Evolutionary conservation across 2,329 filamentous ascomycete species (phyloP), one percentile per base, ranked within the genome.

Genomic region (Sporothrix pseudoabietina): DNA sequence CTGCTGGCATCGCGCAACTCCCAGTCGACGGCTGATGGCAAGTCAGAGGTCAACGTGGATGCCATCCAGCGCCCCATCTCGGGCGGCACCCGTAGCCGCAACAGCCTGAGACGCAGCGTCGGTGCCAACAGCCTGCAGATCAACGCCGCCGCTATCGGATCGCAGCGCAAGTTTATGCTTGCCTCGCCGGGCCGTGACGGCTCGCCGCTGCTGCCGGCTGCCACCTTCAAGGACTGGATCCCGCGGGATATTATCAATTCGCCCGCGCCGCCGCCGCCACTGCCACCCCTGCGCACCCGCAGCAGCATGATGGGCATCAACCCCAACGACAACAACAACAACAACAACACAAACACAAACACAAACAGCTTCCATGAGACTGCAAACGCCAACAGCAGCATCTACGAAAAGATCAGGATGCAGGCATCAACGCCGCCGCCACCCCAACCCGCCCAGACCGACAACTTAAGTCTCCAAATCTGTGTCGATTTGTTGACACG

Each of bases 401-500:
- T 57, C 35, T 26, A 47, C 32, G n/a, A 22, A 16, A 49, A 30
- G n/a, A 59, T 7, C 61, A 55, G 16, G 44, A 76, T 22, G 5
- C 61, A 30, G 73, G 14, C 52, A 32, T 32, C 57, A 30, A 41
- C 74, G 6, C 54, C 71, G 4, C 54, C 74, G 30, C 66, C 69
- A 41, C 75, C 44, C 14, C 32, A 72, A 26, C 72, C 71, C 32
- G 76, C 77, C 5, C 74, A 77, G 30, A 76, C 77, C 1, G 80
- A 82, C 54, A 83, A 82, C 47, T 78, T 85, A 4, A 82, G 84
- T 69, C 78, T 88, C 30, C 84, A 87, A 73, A 85, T 87, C 57
- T 85, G 85, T 69, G 78, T 87, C 10, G 83, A 87, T 70, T 81
- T 89, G 2, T 81, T 89, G 54, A 84, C 83, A 4, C 82, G 82